Evolutionary conservation across 2,329 filamentous ascomycete species (phyloP), one percentile per base, ranked within the genome.

Genomic region (Uncinocarpus reesii): DNA sequence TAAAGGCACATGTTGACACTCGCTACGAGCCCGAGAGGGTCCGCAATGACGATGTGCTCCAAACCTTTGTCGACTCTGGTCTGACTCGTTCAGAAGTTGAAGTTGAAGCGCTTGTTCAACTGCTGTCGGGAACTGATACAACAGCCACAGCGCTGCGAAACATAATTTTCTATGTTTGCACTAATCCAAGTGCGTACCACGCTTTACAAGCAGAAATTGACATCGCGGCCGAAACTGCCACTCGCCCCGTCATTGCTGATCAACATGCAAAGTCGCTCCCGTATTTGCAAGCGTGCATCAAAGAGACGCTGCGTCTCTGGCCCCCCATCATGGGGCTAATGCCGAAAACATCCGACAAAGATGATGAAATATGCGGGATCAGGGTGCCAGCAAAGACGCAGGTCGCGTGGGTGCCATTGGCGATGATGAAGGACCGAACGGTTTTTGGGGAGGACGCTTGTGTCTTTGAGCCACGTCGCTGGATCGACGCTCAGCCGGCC

Each of bases 401-500:
- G 35, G 63, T 78, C 5, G 71, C 68, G 28, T 65, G 66, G 47
- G 69, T 65, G 42, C 60, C 68, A 2, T 69, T 69, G 52, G 66
- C 63, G 3, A 57, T 72, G 15, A 65, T 70, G 47, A 62, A 63
- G 26, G 60, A 65, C 40, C 21, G 21, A 28, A 41, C 52, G 15
- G 41, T 60, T 8, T 62, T 53, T 35, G 58, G 58, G 1, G 18
- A 53, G 5, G 54, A 73, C 50, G 65, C 67, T 2, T 58, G 66
- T 28, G 48, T 66, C 0, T 77, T 71, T 55, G 61, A 66, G 18
- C 75, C 75, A 1, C 73, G 73, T 43, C 64, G 75, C 36, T 77
- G 73, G 71, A 54, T 77, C 10, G 47, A 49, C 13, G 40, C 41
- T 20, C 29, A 43, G 15, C 31, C 32, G 8, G 41, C 15, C 10